Conservation (phyloP, 2,329 filamentous ascomycete genomes). For the Cadophora gregata region DNA sequence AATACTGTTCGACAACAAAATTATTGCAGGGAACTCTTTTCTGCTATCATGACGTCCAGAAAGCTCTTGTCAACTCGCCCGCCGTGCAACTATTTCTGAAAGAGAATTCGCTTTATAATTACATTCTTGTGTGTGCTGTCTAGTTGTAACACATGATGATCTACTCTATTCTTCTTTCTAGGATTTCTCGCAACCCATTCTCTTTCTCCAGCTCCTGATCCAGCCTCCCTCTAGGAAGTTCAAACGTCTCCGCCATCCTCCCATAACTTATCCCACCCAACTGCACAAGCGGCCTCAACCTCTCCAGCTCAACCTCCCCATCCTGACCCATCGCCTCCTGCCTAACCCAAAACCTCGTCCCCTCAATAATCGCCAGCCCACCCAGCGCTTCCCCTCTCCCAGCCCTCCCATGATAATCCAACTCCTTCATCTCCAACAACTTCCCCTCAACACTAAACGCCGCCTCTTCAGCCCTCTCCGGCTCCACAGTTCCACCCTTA, state of each 20-base stretch:
- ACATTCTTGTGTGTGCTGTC: too few species aligned
- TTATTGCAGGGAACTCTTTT: too few species aligned
- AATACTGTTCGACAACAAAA: too few species aligned
- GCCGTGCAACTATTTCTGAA: too few species aligned
- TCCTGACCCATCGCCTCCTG: background rate
- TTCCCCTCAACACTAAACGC: background rate
- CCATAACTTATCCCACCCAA: conserved; percentile 9
- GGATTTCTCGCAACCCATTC: background rate
- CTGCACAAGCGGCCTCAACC: conserved; percentile 1
- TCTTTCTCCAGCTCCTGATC: background rate
- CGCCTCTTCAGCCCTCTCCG: background rate
- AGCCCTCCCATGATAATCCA: conserved; percentile 6
- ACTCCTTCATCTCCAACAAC: conserved; percentile 15
- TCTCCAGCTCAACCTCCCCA: background rate
- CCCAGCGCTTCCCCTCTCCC: background rate
- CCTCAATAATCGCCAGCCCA: conserved; percentile 4
- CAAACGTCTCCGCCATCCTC: conserved; percentile 1
- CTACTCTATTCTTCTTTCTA: background rate
- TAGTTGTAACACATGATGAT: too few species aligned
- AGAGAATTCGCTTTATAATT: too few species aligned
- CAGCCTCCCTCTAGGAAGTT: background rate
- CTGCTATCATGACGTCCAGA: too few species aligned
- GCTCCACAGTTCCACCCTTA: background rate
- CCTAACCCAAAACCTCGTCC: conserved; percentile 4
- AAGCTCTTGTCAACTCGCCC: too few species aligned